Base-by-base conservation (phyloP, 108 stramenopile species). In the Phaeodactylum tricornutum region DNA sequence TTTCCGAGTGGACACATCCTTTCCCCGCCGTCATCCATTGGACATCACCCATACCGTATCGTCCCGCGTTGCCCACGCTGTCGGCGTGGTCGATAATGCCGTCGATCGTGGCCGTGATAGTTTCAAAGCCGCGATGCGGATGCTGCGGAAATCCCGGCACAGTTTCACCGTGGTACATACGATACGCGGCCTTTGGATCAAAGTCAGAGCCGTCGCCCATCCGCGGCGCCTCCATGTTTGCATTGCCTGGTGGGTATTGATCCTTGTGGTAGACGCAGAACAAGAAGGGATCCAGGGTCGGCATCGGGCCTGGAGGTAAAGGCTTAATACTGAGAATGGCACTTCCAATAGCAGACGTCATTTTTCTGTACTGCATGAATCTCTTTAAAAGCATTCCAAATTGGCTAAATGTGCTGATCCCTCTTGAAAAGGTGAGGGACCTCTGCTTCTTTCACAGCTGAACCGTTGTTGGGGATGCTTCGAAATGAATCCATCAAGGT, bases 21-120 rank as follows among this genome's bases (percentile, higher is more conserved):
- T 38, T 34, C 14, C 86, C 93, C 6, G 93, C 88, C 2, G 89
- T 91, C 87, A 94, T 86, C 88, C 87, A 91, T 64, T 94, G 93
- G 3, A 94, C 53, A 61, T 91, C 88, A 8, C 77, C 79, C 22
- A 57, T 32, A 6, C 84, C 84, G 60, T 79, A 81, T 4, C 75
- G 53, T 16, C 72, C 79, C 0, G 47, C 66, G 62, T 87, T 86
- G 2, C 88, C 88, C 19, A 69, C 28, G 23, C 59, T 67, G 61
- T 94, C 88, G 22, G 69, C 59, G 47, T 94, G 88, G 40, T 87
- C 81, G 40, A 94, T 74, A 8, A 69, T 17, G 33, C 91, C 84
- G 20, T 74, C 45, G 7, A 86, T 59, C 1, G 84, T 83, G 7
- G 76, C 72, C 2, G 93, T 94, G 23, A 94, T 73, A 7, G 93